Percentiles rank a stretch among this genome's conserved stretches.
Conservation (phyloP, 2,329 filamentous ascomycete genomes). For the Rasamsonia emersonii region DNA sequence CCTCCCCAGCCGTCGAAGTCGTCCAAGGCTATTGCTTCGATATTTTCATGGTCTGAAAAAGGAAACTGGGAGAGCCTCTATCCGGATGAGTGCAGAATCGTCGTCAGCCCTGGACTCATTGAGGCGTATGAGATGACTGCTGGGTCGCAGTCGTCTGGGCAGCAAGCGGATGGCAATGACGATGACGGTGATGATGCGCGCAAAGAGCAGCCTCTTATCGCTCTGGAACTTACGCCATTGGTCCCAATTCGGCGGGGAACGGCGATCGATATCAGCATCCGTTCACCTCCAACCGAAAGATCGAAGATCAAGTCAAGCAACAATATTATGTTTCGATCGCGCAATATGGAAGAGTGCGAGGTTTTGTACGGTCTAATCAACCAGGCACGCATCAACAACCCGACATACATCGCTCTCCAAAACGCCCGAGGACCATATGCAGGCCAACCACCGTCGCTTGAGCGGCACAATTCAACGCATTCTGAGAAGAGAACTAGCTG, state of each 20-base stretch:
- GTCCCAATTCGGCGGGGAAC: constrained; percentile 87
- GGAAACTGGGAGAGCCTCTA: constrained; percentile 54
- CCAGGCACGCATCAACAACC: constrained; percentile 80
- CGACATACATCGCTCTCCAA: constrained; percentile 73
- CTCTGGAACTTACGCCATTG: constrained; percentile 80
- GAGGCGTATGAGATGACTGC: constrained; percentile 52
- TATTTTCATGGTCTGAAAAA: constrained; percentile 57
- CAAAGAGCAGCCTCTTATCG: constrained; percentile 46
- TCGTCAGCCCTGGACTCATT: constrained; percentile 56
- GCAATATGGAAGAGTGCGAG: constrained; percentile 67
- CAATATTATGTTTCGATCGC: constrained; percentile 86
- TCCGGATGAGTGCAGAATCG: constrained; percentile 54
- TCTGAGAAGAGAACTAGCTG: constrained; percentile 31
- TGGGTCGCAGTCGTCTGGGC: constrained; percentile 19
- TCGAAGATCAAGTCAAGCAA: constrained; percentile 61
- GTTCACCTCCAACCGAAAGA: constrained; percentile 68
- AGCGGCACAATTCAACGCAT: constrained; percentile 40
- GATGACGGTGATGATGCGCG: constrained; percentile 14
- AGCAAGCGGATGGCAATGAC: constrained; percentile 10
- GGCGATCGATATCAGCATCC: constrained; percentile 85
- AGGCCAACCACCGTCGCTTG: constrained; percentile 46
- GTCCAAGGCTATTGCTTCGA: constrained; percentile 49
- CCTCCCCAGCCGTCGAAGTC: constrained; percentile 39
- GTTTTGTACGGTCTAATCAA: constrained; percentile 81
- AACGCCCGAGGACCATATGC: constrained; percentile 55